These are phyloP conservation scores for Corylus heterophylla DNA, from an alignment of 306 rosid species.

Conservation along the genomic window DNA sequence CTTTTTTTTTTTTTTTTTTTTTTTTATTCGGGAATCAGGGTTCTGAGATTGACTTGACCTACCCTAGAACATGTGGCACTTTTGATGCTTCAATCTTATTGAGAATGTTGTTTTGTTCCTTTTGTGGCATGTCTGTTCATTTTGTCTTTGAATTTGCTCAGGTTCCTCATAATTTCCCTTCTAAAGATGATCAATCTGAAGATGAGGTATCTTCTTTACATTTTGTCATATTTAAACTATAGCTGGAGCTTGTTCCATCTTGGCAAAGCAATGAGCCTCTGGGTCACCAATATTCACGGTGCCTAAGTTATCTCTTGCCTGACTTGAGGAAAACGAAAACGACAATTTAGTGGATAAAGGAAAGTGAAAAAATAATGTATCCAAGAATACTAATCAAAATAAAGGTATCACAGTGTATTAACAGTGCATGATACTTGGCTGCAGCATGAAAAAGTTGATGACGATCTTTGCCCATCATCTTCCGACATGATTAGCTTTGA, in stretches of 20 bases:
- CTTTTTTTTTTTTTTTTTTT: not conserved
- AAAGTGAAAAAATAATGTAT: not conserved
- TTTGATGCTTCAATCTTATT: slow-evolving; percentile 5
- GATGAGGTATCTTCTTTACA: slow-evolving; percentile 49
- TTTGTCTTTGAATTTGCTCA: slow-evolving; percentile 37
- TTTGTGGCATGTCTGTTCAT: slow-evolving; percentile 9
- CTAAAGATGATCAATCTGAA: slow-evolving; percentile 45
- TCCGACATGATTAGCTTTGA: slow-evolving; percentile 95
- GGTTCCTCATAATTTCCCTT: slow-evolving; percentile 80
- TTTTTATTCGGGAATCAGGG: not conserved
- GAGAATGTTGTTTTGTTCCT: slow-evolving; percentile 19
- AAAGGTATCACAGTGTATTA: not conserved
- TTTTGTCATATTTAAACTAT: slow-evolving; percentile 3
- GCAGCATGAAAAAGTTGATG: slow-evolving; percentile 57
- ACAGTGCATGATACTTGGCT: slow-evolving; percentile 24
- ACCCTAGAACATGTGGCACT: not conserved
- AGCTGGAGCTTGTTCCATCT: not conserved
- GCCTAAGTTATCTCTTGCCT: not conserved
- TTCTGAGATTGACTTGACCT: not conserved
- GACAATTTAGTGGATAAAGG: not conserved
- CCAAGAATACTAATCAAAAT: not conserved
- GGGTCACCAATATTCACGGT: not conserved
- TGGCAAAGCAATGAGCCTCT: not conserved
- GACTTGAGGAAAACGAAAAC: not conserved
- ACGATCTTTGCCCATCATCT: slow-evolving; percentile 56